Percentiles rank a stretch among this genome's conserved stretches.
Evolutionary conservation across 177 flowering plant genomes (phyloP).

Genomic region (Telopea speciosissima): DNA sequence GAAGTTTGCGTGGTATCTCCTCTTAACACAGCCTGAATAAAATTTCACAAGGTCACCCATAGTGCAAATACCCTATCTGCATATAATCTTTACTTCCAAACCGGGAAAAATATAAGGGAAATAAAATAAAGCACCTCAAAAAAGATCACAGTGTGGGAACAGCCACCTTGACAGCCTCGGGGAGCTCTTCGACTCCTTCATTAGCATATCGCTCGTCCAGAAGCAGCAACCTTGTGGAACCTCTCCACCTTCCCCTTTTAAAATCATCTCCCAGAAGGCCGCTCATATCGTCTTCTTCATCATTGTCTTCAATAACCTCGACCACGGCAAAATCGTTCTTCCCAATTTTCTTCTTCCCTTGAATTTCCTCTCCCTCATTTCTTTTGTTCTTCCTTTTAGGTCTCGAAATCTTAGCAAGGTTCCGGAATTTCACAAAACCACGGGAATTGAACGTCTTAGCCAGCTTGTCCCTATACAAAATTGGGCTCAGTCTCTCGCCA

Average conservation of each 20-base stretch:
- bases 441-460: conserved; percentile 52
- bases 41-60: conserved; percentile 4
- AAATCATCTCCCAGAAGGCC: conserved; percentile 70
- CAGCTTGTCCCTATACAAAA: conserved; percentile 72
- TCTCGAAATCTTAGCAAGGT: conserved; percentile 76
- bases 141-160: conserved; percentile 23
- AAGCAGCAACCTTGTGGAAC: conserved; percentile 82
- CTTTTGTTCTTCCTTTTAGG: conserved; percentile 47
- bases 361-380: conserved; percentile 13
- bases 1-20: conserved; percentile 26
- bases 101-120: neutral
- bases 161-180: conserved; percentile 83
- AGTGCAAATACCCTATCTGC: neutral
- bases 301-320: conserved; percentile 54
- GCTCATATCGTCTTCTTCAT: conserved; percentile 45
- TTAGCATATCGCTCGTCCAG: conserved; percentile 66
- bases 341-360: conserved; percentile 23
- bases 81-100: neutral
- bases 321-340: conserved; percentile 45
- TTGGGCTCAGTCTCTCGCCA: conserved; percentile 49
- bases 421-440: conserved; percentile 69
- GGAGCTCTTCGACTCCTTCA: conserved; percentile 47
- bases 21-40: conserved; percentile 41
- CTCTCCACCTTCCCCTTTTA: conserved; percentile 57
- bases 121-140: conserved; percentile 18